Evolutionary conservation across 2,329 filamentous ascomycete genomes (phyloP).

Genomic region (Fusarium chaquense): DNA sequence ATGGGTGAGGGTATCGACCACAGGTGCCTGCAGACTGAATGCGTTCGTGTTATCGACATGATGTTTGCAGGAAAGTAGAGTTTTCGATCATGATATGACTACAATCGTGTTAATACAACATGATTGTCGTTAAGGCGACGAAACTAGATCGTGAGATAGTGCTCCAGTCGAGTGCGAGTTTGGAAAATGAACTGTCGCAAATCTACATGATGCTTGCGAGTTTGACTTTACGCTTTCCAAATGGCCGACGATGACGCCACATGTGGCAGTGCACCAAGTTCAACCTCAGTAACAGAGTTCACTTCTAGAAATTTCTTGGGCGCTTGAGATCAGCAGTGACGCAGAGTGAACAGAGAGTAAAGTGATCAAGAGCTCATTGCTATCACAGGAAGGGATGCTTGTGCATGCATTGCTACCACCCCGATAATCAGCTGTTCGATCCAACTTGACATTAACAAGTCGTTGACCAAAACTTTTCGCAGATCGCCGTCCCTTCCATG

Average conservation of each 20-base stretch:
- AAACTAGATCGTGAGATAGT: not conserved
- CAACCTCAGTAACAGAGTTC: not conserved
- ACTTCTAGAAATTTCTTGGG: not conserved
- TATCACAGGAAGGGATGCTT: not conserved
- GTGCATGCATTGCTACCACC: not conserved
- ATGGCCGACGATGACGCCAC: slow-evolving; percentile 8
- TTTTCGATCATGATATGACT: slow-evolving; percentile 32
- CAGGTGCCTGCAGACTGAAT: slow-evolving; percentile 28
- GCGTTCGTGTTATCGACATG: slow-evolving; percentile 46
- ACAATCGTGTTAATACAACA: not conserved
- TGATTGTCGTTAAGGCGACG: not conserved
- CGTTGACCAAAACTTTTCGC: not conserved
- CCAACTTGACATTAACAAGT: not conserved
- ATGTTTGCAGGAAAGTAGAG: slow-evolving; percentile 11
- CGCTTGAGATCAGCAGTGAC: not conserved
- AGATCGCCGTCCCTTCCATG: not conserved
- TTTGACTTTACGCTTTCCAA: not conserved
- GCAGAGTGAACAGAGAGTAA: not conserved
- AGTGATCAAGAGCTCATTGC: not conserved
- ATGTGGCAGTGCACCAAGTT: slow-evolving; percentile 12
- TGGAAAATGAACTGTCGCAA: slow-evolving; percentile 7
- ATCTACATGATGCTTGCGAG: slow-evolving; percentile 4
- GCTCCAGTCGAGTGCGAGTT: not conserved
- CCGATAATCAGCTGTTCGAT: not conserved
- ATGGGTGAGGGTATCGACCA: slow-evolving; percentile 18